A percentile compares a stretch with the other conserved stretches of the same genome.
These are phyloP conservation scores for Rhamnella rubrinervis DNA, from an alignment of 331 rosid genomes.

Conservation along the genomic window DNA sequence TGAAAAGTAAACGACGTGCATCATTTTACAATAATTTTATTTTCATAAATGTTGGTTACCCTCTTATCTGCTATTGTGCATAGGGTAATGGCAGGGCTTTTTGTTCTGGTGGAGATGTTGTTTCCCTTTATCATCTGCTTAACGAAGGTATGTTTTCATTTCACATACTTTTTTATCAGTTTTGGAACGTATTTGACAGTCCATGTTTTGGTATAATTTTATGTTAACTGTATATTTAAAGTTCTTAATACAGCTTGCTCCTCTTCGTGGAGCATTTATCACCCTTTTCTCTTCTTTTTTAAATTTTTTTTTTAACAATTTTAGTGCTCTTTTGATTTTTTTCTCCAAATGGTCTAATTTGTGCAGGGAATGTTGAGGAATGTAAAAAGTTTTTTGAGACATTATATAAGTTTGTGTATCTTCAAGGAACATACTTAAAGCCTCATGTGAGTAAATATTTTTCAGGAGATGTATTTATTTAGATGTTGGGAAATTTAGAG, in stretches of 20 bases:
- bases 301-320: slow-evolving; percentile 8
- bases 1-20: not conserved
- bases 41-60: slow-evolving; percentile 19
- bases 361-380: slow-evolving; percentile 72
- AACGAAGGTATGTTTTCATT: slow-evolving; percentile 52
- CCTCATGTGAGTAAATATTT: slow-evolving; percentile 74
- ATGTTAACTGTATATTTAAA: not conserved
- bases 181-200: not conserved
- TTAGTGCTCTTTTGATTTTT: slow-evolving; percentile 10
- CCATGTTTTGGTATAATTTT: slow-evolving; percentile 1
- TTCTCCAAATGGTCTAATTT: slow-evolving; percentile 16
- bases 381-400: slow-evolving; percentile 70
- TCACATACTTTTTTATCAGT: not conserved
- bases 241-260: slow-evolving; percentile 9
- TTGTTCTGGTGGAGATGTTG: slow-evolving; percentile 87
- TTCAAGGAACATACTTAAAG: slow-evolving; percentile 89
- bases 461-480: slow-evolving; percentile 11
- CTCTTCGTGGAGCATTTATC: slow-evolving; percentile 8
- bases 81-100: slow-evolving; percentile 93
- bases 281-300: not conserved
- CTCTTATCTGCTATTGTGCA: slow-evolving; percentile 40
- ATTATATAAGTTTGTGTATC: slow-evolving; percentile 74
- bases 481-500: not conserved
- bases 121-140: slow-evolving; percentile 54
- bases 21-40: not conserved